Conservation (phyloP, 2,329 filamentous ascomycete species). For the Sclerotiophoma versabilis region DNA sequence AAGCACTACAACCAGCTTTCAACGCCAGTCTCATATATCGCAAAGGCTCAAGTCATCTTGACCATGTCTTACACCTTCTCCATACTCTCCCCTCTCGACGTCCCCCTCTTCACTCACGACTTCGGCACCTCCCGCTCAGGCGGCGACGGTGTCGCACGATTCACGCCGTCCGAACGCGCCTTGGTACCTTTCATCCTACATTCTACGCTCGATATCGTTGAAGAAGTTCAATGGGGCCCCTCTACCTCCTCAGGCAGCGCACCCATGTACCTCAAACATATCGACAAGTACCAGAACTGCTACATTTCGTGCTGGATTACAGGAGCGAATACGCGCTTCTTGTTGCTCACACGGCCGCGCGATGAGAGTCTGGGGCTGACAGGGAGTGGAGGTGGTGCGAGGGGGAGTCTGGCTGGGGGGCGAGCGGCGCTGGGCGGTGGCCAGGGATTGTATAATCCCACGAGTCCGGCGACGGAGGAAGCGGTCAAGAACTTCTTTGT, state of each 20-base stretch:
- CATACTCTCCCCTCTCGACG: constrained; percentile 94
- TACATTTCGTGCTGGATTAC: constrained; percentile 96
- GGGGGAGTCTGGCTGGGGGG: constrained; percentile 44
- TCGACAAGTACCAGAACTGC: constrained; percentile 96
- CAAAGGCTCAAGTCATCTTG: background rate
- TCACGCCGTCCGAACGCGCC: constrained; percentile 85
- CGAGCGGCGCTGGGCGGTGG: constrained; percentile 33
- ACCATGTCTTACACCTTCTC: constrained; percentile 98
- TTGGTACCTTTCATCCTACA: constrained; percentile 98
- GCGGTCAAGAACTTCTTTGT: constrained; percentile 93
- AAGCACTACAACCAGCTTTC: background rate
- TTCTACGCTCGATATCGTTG: constrained; percentile 90
- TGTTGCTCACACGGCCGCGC: constrained; percentile 85
- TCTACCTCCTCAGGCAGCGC: constrained; percentile 38
- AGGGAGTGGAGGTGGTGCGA: constrained; percentile 28
- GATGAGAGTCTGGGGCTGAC: constrained; percentile 46
- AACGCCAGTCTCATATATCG: background rate
- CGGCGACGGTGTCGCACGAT: constrained; percentile 89
- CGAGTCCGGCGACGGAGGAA: constrained; percentile 89
- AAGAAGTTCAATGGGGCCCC: constrained; percentile 90
- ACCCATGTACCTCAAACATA: constrained; percentile 88
- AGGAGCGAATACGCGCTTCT: constrained; percentile 88
- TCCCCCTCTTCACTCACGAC: constrained; percentile 94
- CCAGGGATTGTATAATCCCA: constrained; percentile 73
- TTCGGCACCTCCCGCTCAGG: constrained; percentile 97